A percentile compares a stretch with the other conserved stretches of the same genome.
Conservation (phyloP, 2,329 filamentous ascomycete species). For the Neocatenulostroma microsporum region DNA sequence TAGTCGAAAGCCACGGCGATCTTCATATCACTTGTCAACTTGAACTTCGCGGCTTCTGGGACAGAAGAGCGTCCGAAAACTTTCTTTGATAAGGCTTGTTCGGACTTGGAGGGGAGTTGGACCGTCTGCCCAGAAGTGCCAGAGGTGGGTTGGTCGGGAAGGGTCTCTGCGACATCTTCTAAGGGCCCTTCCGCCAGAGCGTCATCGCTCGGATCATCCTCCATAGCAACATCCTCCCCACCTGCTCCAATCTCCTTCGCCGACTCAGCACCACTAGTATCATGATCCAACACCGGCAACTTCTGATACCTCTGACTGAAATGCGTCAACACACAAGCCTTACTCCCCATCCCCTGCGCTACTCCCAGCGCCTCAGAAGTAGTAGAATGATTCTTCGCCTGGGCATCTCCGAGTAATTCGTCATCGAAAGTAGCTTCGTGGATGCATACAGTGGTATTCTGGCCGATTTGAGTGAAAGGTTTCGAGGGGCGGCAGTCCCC, state of each 20-base stretch:
- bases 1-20: constrained; percentile 71
- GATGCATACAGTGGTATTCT: constrained; percentile 71
- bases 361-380: constrained; percentile 76
- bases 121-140: no score
- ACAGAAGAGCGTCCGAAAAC: no score
- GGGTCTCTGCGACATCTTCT: constrained; percentile 18
- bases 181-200: no score
- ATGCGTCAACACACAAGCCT: constrained; percentile 77
- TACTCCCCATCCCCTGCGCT: constrained; percentile 69
- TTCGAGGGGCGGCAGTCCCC: constrained; percentile 81
- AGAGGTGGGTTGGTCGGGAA: constrained; percentile 17
- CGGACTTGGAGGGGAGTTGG: no score
- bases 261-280: no score
- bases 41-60: constrained; percentile 22
- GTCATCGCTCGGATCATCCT: no score
- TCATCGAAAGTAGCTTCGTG: constrained; percentile 97
- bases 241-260: no score
- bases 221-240: no score
- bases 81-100: no score
- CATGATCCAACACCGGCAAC: constrained; percentile 48
- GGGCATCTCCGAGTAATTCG: constrained; percentile 67
- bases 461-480: constrained; percentile 62
- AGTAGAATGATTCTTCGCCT: constrained; percentile 84
- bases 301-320: constrained; percentile 93
- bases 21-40: constrained; percentile 48